Evolutionary conservation across 2,329 filamentous ascomycete genomes (phyloP).

Genomic region (Ophiosphaerella korrae): DNA sequence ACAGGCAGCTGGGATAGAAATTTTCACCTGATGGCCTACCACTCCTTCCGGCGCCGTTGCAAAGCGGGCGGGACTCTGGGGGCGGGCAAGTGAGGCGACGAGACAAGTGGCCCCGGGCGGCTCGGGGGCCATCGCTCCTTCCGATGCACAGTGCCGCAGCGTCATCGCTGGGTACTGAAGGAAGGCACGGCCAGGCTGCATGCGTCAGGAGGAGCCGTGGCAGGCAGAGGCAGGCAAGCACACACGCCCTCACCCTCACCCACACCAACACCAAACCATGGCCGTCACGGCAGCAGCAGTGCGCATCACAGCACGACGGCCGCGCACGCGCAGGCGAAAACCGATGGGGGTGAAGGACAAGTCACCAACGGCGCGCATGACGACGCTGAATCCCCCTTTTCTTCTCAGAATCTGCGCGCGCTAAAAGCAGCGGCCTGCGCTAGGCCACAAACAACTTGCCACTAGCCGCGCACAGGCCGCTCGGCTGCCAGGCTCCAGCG

Average conservation of each 20-base stretch:
- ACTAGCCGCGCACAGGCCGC: conserved; percentile 15
- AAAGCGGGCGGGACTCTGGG: conserved; percentile 9
- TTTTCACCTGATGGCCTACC: conserved; percentile 8
- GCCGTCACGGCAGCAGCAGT: no score
- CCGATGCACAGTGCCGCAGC: conserved; percentile 20
- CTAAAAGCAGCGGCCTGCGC: conserved; percentile 27
- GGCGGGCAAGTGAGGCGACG: conserved; percentile 24
- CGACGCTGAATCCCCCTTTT: conserved; percentile 30
- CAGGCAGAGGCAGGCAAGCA: no score
- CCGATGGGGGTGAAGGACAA: conserved; percentile 14
- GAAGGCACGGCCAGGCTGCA: conserved; percentile 1
- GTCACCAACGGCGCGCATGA: conserved; percentile 17
- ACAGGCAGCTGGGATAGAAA: conserved; percentile 14
- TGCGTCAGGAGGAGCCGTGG: not conserved
- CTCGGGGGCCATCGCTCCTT: conserved; percentile 16
- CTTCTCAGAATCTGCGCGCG: conserved; percentile 31
- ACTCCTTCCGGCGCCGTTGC: conserved; percentile 11
- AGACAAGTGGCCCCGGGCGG: conserved; percentile 26
- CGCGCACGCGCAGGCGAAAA: not conserved
- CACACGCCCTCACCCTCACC: no score
- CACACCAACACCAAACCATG: not conserved
- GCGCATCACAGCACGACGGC: no score
- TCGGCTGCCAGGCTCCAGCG: conserved; percentile 14
- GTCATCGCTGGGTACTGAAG: conserved; percentile 24
- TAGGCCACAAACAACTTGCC: conserved; percentile 17